Conservation (phyloP, 2,329 filamentous ascomycete species). For the Aspergillus ochraceus region DNA sequence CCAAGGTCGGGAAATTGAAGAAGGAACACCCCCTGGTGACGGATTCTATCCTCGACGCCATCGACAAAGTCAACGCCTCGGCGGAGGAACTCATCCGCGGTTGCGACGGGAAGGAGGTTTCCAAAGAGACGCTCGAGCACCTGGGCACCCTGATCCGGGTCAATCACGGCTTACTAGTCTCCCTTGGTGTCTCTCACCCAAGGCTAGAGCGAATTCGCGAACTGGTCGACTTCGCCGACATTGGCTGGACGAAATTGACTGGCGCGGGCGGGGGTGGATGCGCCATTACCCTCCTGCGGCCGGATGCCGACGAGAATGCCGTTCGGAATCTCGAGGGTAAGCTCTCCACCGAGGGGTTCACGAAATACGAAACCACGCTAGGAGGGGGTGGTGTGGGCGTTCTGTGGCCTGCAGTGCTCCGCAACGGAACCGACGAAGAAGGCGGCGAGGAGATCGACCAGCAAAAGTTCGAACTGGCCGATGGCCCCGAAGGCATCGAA, state of each 20-base stretch:
- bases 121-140: constrained; percentile 64
- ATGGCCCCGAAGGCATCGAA: constrained; percentile 83
- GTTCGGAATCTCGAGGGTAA: constrained; percentile 64
- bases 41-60: constrained; percentile 77
- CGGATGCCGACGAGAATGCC: constrained; percentile 57
- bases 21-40: constrained; percentile 73
- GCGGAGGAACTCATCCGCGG: constrained; percentile 57
- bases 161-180: constrained; percentile 90
- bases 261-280: constrained; percentile 95
- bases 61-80: constrained; percentile 64
- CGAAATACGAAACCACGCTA: constrained; percentile 83
- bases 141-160: constrained; percentile 88
- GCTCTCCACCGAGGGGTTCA: constrained; percentile 71
- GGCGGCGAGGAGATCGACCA: constrained; percentile 91
- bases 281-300: constrained; percentile 84
- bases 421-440: constrained; percentile 77
- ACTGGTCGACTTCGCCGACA: constrained; percentile 80
- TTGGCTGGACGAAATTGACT: constrained; percentile 97
- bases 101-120: constrained; percentile 67
- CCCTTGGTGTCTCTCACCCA: constrained; percentile 91
- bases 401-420: constrained; percentile 86
- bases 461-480: constrained; percentile 80
- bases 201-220: constrained; percentile 88
- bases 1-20: constrained; percentile 75
- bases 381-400: constrained; percentile 94